Conservation (phyloP, 768 basidiomycete genomes). For the Aureoboletus auriporus region DNA sequence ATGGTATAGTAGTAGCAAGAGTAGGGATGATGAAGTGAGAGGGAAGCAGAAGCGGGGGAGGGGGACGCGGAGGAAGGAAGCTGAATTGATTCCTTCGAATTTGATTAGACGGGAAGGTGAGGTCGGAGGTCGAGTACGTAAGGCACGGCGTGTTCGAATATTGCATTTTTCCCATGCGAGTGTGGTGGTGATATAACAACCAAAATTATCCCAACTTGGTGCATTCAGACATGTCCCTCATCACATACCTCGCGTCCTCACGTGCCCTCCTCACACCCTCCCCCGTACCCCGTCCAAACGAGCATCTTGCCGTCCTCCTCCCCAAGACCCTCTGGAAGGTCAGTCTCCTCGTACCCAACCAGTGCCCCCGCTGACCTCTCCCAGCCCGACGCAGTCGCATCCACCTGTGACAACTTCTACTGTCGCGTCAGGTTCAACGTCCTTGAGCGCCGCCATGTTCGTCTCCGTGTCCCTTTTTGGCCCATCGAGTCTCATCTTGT, state of each 20-base stretch:
- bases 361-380: conserved; percentile 13
- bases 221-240: conserved; percentile 29
- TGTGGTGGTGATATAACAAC: conserved; percentile 26
- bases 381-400: conserved; percentile 59
- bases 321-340: conserved; percentile 75
- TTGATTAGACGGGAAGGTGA: neutral
- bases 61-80: neutral
- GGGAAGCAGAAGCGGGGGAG: conserved; percentile 8
- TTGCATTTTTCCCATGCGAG: conserved; percentile 23
- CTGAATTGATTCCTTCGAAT: neutral
- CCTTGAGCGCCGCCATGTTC: conserved; percentile 71
- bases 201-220: neutral
- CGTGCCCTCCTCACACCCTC: conserved; percentile 16
- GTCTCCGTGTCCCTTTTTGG: conserved; percentile 24
- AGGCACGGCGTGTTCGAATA: conserved; percentile 7
- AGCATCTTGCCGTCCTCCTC: conserved; percentile 76
- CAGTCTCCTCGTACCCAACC: conserved; percentile 9
- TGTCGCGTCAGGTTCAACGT: conserved; percentile 64
- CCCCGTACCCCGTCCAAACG: conserved; percentile 40
- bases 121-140: conserved; percentile 12
- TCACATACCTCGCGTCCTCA: conserved; percentile 23
- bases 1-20: neutral
- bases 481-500: conserved; percentile 15
- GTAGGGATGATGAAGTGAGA: neutral
- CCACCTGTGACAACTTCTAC: conserved; percentile 68